Evolutionary conservation across 768 basidiomycete genomes (phyloP).

Genomic region (Lyophyllum shimeji): DNA sequence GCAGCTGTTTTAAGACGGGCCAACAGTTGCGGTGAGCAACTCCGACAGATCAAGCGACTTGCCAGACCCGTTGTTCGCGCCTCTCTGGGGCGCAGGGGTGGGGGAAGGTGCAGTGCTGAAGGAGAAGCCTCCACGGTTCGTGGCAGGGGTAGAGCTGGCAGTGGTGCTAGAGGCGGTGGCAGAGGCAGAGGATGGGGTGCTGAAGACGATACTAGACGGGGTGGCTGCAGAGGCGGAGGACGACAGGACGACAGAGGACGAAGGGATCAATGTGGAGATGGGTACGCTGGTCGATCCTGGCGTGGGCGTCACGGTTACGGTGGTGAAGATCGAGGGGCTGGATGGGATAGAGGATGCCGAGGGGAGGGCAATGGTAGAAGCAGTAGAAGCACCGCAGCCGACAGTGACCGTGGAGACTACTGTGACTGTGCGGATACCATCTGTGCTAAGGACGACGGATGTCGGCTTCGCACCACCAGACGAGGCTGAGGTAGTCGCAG

Average conservation of each 20-base stretch:
- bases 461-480: constrained; percentile 10
- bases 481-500: constrained; percentile 21
- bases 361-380: constrained; percentile 3
- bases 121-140: constrained; percentile 3
- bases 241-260: constrained; percentile 4
- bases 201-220: constrained; percentile 5
- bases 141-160: neutral
- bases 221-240: constrained; percentile 1
- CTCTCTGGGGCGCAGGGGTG: constrained; percentile 10
- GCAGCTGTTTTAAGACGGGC: neutral
- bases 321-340: neutral
- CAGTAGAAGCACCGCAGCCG: constrained; percentile 16
- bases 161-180: constrained; percentile 2
- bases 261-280: neutral
- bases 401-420: constrained; percentile 32
- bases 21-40: constrained; percentile 16
- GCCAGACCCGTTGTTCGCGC: constrained; percentile 10
- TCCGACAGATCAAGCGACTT: constrained; percentile 15
- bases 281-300: neutral
- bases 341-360: neutral
- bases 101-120: constrained; percentile 10
- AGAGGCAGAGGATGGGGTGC: constrained; percentile 2
- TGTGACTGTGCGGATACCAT: constrained; percentile 36
- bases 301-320: neutral
- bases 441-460: constrained; percentile 25